phyloP scores from a whole-genome alignment of 805 yeast species.

The Starmera caribaea region DNA sequence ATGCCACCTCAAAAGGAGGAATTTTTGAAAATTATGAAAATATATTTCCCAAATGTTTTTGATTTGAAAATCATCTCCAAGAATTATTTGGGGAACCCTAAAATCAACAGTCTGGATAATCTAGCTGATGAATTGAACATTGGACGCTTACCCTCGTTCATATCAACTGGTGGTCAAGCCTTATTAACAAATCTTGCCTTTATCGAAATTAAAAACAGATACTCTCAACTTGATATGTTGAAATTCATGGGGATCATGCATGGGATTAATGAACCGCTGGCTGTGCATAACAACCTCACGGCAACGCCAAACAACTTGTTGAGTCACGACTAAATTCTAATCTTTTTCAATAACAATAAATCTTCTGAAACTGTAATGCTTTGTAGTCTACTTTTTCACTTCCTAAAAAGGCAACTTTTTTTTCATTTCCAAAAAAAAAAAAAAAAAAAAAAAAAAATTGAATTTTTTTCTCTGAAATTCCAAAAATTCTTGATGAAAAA shows the following conservation, averaged over 20 bases:
- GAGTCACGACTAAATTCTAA: no score
- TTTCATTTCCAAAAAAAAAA: no score
- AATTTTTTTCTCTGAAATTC: no score
- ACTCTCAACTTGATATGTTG: constrained; percentile 19
- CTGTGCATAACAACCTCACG: neutral
- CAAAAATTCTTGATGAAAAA: no score
- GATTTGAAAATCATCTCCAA: constrained; percentile 60
- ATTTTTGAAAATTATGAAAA: constrained; percentile 58
- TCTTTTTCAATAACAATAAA: no score
- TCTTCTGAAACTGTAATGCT: no score
- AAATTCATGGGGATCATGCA: constrained; percentile 42
- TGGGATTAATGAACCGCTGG: constrained; percentile 30
- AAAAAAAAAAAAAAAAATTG: no score
- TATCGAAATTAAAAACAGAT: constrained; percentile 35
- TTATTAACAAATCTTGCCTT: constrained; percentile 56
- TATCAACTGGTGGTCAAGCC: constrained; percentile 54
- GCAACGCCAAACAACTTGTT: neutral
- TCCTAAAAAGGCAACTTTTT: no score
- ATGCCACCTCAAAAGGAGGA: constrained; percentile 80
- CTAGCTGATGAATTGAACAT: constrained; percentile 65
- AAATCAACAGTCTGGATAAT: constrained; percentile 32
- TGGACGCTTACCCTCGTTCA: constrained; percentile 46
- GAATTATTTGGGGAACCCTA: constrained; percentile 2
- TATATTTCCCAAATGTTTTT: constrained; percentile 72
- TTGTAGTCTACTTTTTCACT: no score